Base-by-base conservation (phyloP, 2,329 filamentous ascomycete species). In the Seiridium cupressi region DNA sequence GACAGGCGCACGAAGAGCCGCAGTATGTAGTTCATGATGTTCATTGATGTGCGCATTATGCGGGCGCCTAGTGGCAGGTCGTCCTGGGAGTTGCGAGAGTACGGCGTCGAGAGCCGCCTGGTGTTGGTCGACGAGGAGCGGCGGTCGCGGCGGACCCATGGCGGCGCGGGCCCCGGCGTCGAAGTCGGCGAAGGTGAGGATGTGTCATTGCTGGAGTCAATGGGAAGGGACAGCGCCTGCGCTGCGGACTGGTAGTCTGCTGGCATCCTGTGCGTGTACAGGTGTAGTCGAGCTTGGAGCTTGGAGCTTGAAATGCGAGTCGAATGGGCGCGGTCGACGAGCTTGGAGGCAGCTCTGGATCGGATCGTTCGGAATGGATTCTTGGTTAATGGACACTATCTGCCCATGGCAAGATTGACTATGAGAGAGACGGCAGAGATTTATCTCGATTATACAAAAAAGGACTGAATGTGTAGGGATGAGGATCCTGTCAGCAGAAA, bases 1-100 rank as follows among this genome's bases (percentile, higher is more conserved):
- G 84, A 79, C 57, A 92, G 78, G 63, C 76, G 77, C 63, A 80
- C 73, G 75, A 84, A 90, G 51, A 83, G 76, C 60, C 76, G 74
- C 51, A 81, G 55, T 35, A 79, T 71, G 61, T 80, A 72, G 65
- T 75, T 69, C 49, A 64, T 73, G 8, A 81, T 67, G 64, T 80
- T 76, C 60, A 77, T 70, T 53, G 77, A 75, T 18, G 74, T 76
- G 48, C 71, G 73, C 62, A 79, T 68, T 58, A 79, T 70, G 61
- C 79, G 76, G 44, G 74, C 72, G 59, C 73, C 70, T 51, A 76
- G 68, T 60, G 77, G 70, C 40, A 60, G 57, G 61, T 67, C 59
- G 59, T 48, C 42, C 35, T 57, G 61, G 58, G 67, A 58, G 60
- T 61, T 62, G 36, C 74, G 71, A 61, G 71, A 73, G 62, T 76